Percentiles rank a stretch among this genome's conserved stretches.
phyloP scores from a whole-genome alignment of 306 rosid species.

The Medicago ruthenica region DNA sequence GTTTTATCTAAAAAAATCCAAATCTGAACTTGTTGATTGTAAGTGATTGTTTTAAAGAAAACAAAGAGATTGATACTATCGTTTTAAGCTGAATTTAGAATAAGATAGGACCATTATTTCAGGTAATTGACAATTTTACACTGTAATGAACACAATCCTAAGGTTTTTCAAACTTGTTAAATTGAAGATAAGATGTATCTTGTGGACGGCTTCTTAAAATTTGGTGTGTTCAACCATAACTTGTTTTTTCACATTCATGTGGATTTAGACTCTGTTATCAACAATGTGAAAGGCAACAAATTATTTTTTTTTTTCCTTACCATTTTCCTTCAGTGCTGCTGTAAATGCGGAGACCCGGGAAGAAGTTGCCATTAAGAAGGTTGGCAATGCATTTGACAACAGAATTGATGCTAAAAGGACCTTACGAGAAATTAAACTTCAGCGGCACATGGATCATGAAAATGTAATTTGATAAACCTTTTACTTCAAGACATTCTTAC shows the following conservation, averaged over 20 bases:
- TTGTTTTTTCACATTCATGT: conserved; percentile 35
- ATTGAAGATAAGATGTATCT: conserved; percentile 23
- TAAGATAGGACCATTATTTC: neutral
- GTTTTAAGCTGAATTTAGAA: neutral
- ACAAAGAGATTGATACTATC: neutral
- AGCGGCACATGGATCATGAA: conserved; percentile 90
- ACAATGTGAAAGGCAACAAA: conserved; percentile 41
- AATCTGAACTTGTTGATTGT: neutral
- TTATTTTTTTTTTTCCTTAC: neutral
- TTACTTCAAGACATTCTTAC: conserved; percentile 22
- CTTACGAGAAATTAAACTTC: conserved; percentile 94
- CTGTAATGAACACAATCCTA: neutral
- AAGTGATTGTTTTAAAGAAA: neutral
- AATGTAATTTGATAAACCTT: conserved; percentile 66
- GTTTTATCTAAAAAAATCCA: neutral
- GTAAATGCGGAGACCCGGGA: conserved; percentile 77
- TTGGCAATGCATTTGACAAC: conserved; percentile 98
- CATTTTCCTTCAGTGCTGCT: conserved; percentile 79
- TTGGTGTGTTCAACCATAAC: conserved; percentile 28
- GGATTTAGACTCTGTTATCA: conserved; percentile 46
- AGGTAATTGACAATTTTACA: conserved; percentile 17
- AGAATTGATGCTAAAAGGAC: conserved; percentile 95
- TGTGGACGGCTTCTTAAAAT: conserved; percentile 24
- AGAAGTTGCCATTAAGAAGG: conserved; percentile 98
- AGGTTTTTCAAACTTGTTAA: conserved; percentile 24